phyloP scores from a whole-genome alignment of 2,329 filamentous ascomycete genomes.

The Exserohilum turcica region DNA sequence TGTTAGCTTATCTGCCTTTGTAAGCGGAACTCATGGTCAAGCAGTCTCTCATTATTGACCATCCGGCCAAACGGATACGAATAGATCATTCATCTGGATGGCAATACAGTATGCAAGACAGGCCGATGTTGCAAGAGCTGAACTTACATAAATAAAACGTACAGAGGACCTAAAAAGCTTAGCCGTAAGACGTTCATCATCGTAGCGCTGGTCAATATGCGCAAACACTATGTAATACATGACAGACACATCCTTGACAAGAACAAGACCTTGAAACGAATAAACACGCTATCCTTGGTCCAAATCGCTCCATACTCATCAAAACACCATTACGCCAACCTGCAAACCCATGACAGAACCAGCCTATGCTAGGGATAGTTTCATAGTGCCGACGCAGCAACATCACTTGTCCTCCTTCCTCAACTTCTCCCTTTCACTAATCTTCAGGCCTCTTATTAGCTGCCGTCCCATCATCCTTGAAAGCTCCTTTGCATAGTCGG shows the following conservation, averaged over 20 bases:
- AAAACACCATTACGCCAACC: constrained; percentile 6
- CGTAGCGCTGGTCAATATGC: not conserved
- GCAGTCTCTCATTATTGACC: no score
- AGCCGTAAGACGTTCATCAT: not conserved
- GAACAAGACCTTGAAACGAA: not conserved
- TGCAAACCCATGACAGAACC: constrained; percentile 3
- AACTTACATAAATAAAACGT: not conserved
- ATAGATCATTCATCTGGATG: no score
- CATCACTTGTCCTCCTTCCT: constrained; percentile 3
- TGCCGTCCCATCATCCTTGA: constrained; percentile 36
- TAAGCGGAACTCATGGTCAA: no score
- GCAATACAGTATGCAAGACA: no score
- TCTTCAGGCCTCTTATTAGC: constrained; percentile 28
- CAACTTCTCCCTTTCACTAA: constrained; percentile 13
- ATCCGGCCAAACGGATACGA: no score
- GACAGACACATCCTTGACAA: not conserved
- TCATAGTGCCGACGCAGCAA: not conserved
- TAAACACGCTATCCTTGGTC: not conserved
- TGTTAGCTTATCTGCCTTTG: no score
- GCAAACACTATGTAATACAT: not conserved
- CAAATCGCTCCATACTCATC: not conserved
- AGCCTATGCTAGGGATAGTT: not conserved
- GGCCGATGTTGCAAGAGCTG: no score
- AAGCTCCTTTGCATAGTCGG: constrained; percentile 35
- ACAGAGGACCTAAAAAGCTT: no score